These are phyloP conservation scores for Boechera stricta DNA, from an alignment of 345 rosid genomes.

Conservation along the genomic window DNA sequence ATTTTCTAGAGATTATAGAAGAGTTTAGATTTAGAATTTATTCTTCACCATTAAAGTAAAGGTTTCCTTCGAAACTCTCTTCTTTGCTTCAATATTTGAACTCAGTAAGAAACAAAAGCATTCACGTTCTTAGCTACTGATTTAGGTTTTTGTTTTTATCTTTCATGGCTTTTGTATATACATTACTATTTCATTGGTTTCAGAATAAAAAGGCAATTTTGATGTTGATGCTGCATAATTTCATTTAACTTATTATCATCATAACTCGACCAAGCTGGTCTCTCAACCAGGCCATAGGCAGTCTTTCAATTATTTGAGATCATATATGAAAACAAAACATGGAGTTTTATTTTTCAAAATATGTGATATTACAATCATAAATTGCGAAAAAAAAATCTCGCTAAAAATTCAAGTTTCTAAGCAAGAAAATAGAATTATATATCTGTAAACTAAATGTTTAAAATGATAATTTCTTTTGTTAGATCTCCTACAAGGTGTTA, in stretches of 20 bases:
- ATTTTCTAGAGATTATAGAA: slow-evolving; percentile 36
- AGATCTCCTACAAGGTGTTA: background rate
- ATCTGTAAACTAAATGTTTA: background rate
- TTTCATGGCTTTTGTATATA: slow-evolving; percentile 38
- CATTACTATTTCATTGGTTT: slow-evolving; percentile 30
- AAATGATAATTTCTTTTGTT: background rate
- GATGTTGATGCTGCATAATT: slow-evolving; percentile 35
- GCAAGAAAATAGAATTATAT: background rate
- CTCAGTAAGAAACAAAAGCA: slow-evolving; percentile 26
- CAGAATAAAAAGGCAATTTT: slow-evolving; percentile 40
- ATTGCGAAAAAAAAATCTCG: background rate
- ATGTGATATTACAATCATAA: background rate
- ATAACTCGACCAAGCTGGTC: background rate
- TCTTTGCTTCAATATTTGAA: slow-evolving; percentile 17
- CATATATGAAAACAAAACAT: background rate
- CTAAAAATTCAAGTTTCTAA: background rate
- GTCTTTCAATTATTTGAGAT: background rate
- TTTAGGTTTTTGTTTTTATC: slow-evolving; percentile 13
- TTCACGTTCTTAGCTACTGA: slow-evolving; percentile 16
- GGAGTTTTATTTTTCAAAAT: background rate
- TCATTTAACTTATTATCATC: background rate
- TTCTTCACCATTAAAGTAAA: slow-evolving; percentile 29
- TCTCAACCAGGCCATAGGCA: background rate
- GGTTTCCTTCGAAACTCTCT: slow-evolving; percentile 16
- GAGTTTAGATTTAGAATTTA: slow-evolving; percentile 36